These are phyloP conservation scores for Tubosaeta sp. DNA, from an alignment of 768 basidiomycete species.

Conservation along the genomic window DNA sequence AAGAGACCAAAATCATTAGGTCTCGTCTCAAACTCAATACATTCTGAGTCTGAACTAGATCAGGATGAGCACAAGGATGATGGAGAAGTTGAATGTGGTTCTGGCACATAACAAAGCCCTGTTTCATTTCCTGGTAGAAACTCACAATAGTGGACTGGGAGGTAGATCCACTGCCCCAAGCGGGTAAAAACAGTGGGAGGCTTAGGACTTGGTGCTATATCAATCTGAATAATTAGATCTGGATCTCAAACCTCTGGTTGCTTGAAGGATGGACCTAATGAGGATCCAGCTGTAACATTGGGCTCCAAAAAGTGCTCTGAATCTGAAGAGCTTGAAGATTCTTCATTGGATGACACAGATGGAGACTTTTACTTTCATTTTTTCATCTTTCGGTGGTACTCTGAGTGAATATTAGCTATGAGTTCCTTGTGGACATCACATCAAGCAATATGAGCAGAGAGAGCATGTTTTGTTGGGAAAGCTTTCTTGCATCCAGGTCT, in stretches of 20 bases:
- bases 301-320: too few species aligned
- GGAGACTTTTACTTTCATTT: too few species aligned
- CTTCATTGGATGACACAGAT: too few species aligned
- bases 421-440: neutral
- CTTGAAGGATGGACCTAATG: too few species aligned
- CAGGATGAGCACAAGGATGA: neutral
- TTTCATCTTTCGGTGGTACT: neutral
- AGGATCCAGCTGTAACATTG: too few species aligned
- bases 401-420: neutral
- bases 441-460: neutral
- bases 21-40: neutral
- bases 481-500: neutral
- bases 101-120: too few species aligned
- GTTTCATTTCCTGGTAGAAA: neutral
- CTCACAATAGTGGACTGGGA: constrained; percentile 3
- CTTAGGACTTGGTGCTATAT: neutral
- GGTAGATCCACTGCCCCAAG: neutral
- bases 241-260: too few species aligned
- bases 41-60: neutral
- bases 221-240: too few species aligned
- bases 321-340: too few species aligned
- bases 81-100: neutral
- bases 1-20: constrained; percentile 4
- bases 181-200: neutral
- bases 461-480: neutral